Conservation (phyloP, 768 basidiomycete species). For the Cystobasidium onofrii region DNA sequence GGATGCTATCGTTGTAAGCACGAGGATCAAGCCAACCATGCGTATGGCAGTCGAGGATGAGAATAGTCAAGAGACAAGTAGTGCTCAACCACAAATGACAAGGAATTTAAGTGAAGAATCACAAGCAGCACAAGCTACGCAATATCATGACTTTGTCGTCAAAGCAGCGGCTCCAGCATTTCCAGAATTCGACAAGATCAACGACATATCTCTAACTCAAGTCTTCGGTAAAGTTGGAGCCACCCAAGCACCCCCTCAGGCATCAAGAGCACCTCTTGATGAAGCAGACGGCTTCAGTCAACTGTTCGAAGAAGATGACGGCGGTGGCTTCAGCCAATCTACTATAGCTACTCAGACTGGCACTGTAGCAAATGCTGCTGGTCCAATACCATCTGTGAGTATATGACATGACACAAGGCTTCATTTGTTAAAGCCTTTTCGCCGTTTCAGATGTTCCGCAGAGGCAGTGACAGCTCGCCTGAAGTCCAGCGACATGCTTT, state of each 20-base stretch:
- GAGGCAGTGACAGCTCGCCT: neutral
- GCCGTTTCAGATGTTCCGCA: slow-evolving; percentile 6
- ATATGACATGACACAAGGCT: neutral
- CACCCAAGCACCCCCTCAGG: slow-evolving; percentile 10
- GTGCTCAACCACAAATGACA: neutral
- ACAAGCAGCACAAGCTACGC: neutral
- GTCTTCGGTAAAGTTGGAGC: slow-evolving; percentile 22
- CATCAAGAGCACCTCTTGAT: neutral
- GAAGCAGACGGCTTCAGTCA: slow-evolving; percentile 2
- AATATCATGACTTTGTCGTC: slow-evolving; percentile 2
- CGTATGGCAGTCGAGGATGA: neutral
- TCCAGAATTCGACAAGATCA: neutral
- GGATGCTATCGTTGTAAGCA: neutral
- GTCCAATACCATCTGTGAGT: slow-evolving; percentile 14
- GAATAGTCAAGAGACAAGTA: neutral
- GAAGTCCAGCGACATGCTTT: neutral
- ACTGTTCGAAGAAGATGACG: slow-evolving; percentile 21
- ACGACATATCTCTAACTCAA: slow-evolving; percentile 15
- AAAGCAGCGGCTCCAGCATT: neutral
- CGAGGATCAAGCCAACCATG: neutral
- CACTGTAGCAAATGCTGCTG: neutral
- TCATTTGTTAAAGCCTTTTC: neutral
- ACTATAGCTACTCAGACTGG: neutral
- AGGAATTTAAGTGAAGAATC: neutral
- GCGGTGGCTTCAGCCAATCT: neutral